Conservation (phyloP, 257 asterid genomes). For the Fraxinus excelsior region DNA sequence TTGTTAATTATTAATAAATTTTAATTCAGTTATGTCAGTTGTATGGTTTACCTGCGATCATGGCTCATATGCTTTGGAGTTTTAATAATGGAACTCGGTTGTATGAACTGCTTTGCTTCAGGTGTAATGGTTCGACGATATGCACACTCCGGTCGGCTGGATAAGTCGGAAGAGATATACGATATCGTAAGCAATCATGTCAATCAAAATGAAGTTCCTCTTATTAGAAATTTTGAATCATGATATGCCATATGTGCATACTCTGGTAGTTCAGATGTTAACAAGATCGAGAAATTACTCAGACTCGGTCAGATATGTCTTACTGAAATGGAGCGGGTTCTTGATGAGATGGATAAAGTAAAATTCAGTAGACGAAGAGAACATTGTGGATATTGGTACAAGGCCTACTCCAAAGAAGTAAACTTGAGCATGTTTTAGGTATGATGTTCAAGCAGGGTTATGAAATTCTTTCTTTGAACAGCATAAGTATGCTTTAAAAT, state of each 20-base stretch:
- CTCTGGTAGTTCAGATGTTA: constrained; percentile 40
- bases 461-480: constrained; percentile 14
- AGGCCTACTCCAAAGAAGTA: constrained; percentile 52
- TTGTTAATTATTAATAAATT: background rate
- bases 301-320: constrained; percentile 46
- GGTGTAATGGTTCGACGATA: constrained; percentile 86
- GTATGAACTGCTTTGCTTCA: constrained; percentile 31
- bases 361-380: constrained; percentile 52
- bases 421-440: constrained; percentile 65
- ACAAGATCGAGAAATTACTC: background rate
- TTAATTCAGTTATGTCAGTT: background rate
- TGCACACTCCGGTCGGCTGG: constrained; percentile 65
- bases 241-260: constrained; percentile 35
- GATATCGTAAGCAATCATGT: constrained; percentile 51
- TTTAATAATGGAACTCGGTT: background rate
- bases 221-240: constrained; percentile 62
- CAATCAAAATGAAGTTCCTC: constrained; percentile 30
- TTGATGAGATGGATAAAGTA: constrained; percentile 63
- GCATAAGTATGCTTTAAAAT: constrained; percentile 1
- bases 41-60: too few relatives aligned
- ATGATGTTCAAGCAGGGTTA: constrained; percentile 69
- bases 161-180: constrained; percentile 75
- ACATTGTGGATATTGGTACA: constrained; percentile 67
- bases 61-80: background rate
- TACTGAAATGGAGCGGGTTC: constrained; percentile 80